A percentile compares a stretch with the other conserved stretches of the same genome.
Evolutionary conservation across 2,329 filamentous ascomycete species (phyloP).

Genomic region (Periglandula ipomoeae): DNA sequence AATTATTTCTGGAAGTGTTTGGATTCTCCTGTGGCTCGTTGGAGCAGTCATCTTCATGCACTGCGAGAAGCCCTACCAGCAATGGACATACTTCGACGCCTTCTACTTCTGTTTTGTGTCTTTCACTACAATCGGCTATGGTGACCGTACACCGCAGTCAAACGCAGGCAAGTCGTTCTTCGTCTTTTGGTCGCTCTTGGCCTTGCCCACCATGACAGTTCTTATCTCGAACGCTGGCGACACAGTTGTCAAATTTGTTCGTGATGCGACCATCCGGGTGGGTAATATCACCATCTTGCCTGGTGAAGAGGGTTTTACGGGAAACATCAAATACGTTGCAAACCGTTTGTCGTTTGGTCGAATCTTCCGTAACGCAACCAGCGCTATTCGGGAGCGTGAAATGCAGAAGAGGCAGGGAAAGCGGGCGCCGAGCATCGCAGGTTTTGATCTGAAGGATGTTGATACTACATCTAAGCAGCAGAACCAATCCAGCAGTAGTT

Average conservation of each 20-base stretch:
- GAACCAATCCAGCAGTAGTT: constrained; percentile 1
- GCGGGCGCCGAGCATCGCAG: background rate
- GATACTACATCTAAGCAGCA: constrained; percentile 1
- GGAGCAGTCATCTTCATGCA: constrained; percentile 66
- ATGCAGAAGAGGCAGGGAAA: background rate
- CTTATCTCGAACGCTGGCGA: constrained; percentile 77
- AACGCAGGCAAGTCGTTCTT: constrained; percentile 79
- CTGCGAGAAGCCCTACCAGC: constrained; percentile 42
- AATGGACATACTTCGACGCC: constrained; percentile 67
- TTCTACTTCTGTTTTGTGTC: constrained; percentile 83
- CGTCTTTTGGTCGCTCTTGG: constrained; percentile 84
- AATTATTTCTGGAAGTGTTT: constrained; percentile 55
- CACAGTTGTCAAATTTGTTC: constrained; percentile 61
- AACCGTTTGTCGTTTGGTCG: constrained; percentile 33
- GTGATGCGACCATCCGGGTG: constrained; percentile 44
- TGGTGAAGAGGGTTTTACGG: constrained; percentile 39
- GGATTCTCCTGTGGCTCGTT: constrained; percentile 68
- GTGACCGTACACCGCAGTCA: constrained; percentile 66
- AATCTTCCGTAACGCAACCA: constrained; percentile 22
- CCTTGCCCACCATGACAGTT: constrained; percentile 80
- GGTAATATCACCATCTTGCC: constrained; percentile 54
- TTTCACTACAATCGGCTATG: constrained; percentile 80
- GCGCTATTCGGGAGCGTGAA: constrained; percentile 4
- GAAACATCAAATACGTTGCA: constrained; percentile 35
- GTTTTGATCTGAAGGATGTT: constrained; percentile 5